Evolutionary conservation across 2,329 filamentous ascomycete genomes (phyloP).

Genomic region (Xylariales sp.): DNA sequence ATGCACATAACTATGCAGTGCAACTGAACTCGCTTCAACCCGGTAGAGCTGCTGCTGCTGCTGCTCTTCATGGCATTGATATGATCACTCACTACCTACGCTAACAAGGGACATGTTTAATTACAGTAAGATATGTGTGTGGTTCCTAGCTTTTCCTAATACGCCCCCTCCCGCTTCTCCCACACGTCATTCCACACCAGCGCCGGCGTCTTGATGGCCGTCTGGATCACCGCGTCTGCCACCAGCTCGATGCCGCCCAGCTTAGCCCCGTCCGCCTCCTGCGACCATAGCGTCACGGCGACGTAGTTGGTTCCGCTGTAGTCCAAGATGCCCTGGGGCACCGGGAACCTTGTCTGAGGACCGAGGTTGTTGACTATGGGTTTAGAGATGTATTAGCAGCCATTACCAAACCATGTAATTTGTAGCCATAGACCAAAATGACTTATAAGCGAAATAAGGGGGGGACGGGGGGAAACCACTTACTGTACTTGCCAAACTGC

Average conservation of each 20-base stretch:
- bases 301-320: constrained; percentile 68
- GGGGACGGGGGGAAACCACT: not conserved
- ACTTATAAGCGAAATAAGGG: not conserved
- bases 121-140: too few species aligned
- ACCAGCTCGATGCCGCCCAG: constrained; percentile 34
- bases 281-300: constrained; percentile 65
- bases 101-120: too few species aligned
- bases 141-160: too few species aligned
- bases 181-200: constrained; percentile 11
- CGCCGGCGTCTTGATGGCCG: constrained; percentile 12
- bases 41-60: too few species aligned
- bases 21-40: too few species aligned
- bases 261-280: constrained; percentile 52
- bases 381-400: too few species aligned
- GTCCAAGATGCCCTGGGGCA: constrained; percentile 69
- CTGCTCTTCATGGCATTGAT: too few species aligned
- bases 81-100: too few species aligned
- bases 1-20: too few species aligned
- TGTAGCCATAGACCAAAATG: not conserved
- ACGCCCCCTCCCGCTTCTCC: constrained; percentile 12
- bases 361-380: constrained; percentile 59
- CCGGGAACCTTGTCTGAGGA: constrained; percentile 67
- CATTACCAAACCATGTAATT: too few species aligned
- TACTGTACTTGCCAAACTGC: constrained; percentile 53
- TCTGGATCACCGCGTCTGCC: constrained; percentile 35